These are phyloP conservation scores for Aspergillus cejpii DNA, from an alignment of 2,329 filamentous ascomycete species.

Conservation along the genomic window DNA sequence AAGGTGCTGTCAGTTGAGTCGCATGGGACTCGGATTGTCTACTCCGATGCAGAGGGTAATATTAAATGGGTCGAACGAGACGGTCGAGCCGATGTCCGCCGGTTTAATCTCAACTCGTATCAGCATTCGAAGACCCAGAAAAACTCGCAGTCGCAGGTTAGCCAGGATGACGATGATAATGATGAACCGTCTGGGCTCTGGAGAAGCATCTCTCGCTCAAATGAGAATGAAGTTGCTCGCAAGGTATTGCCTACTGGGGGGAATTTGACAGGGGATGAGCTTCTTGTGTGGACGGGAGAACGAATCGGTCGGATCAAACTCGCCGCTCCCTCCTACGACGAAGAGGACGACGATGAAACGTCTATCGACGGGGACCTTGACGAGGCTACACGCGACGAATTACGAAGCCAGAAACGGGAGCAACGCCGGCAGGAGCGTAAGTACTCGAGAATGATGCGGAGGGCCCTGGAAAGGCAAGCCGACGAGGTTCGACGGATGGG, in stretches of 20 bases:
- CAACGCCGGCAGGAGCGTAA: constrained; percentile 39
- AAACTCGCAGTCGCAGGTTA: background rate
- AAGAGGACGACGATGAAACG: constrained; percentile 34
- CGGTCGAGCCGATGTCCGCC: constrained; percentile 52
- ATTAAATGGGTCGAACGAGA: constrained; percentile 90
- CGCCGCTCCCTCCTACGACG: constrained; percentile 39
- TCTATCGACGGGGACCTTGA: constrained; percentile 26
- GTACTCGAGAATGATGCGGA: constrained; percentile 66
- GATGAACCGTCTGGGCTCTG: constrained; percentile 51
- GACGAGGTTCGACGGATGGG: constrained; percentile 70
- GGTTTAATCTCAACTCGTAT: constrained; percentile 52
- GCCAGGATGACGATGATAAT: constrained; percentile 16
- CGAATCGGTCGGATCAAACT: constrained; percentile 67
- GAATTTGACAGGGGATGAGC: constrained; percentile 52
- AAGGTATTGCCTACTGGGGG: constrained; percentile 63
- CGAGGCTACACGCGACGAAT: constrained; percentile 24
- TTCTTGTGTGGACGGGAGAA: constrained; percentile 85
- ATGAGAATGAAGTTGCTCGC: constrained; percentile 63
- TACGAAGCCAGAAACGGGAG: constrained; percentile 28
- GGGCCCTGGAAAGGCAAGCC: constrained; percentile 68
- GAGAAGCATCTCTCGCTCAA: constrained; percentile 50
- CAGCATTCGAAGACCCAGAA: constrained; percentile 4
- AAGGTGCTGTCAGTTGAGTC: constrained; percentile 74
- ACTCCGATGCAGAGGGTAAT: constrained; percentile 74
- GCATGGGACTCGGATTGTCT: constrained; percentile 75